Evolutionary conservation across 2,329 filamentous ascomycete species (phyloP).

Genomic region (Decorospora gaudefroyi): DNA sequence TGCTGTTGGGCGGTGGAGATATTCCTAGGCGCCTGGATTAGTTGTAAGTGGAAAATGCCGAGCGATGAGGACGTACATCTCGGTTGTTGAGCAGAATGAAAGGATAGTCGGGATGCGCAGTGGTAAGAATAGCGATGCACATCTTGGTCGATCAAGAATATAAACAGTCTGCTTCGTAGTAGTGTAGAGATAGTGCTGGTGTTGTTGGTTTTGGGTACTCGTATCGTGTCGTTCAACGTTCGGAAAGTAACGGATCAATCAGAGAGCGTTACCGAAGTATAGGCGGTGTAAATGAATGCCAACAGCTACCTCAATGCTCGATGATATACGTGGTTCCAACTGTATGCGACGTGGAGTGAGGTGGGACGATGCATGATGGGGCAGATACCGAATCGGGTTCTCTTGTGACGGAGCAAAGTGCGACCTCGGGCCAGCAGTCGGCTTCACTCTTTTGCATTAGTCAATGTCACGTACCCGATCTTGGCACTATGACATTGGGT

Average conservation of each 20-base stretch:
- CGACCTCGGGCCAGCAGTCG: not conserved
- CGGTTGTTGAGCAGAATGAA: constrained; percentile 58
- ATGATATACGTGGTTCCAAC: constrained; percentile 41
- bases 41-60: not conserved
- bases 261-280: constrained; percentile 10
- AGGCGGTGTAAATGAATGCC: constrained; percentile 37
- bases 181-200: too few species aligned
- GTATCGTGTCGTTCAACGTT: constrained; percentile 10
- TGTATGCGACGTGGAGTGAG: constrained; percentile 33
- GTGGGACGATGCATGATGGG: constrained; percentile 33
- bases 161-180: too few species aligned
- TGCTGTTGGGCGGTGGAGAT: constrained; percentile 63
- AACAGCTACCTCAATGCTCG: constrained; percentile 22
- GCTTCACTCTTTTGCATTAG: too few species aligned
- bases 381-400: constrained; percentile 10
- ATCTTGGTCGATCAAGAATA: constrained; percentile 35
- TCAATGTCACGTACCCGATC: too few species aligned
- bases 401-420: constrained; percentile 12
- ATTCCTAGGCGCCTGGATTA: constrained; percentile 56
- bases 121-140: constrained; percentile 57
- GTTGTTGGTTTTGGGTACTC: too few species aligned
- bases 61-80: constrained; percentile 46
- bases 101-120: constrained; percentile 55
- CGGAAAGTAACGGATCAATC: constrained; percentile 19
- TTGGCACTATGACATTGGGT: not conserved